A percentile compares a stretch with the other conserved stretches of the same genome.
Conservation (phyloP, 169 alveolate species). For the Plasmodium chabaudi region DNA sequence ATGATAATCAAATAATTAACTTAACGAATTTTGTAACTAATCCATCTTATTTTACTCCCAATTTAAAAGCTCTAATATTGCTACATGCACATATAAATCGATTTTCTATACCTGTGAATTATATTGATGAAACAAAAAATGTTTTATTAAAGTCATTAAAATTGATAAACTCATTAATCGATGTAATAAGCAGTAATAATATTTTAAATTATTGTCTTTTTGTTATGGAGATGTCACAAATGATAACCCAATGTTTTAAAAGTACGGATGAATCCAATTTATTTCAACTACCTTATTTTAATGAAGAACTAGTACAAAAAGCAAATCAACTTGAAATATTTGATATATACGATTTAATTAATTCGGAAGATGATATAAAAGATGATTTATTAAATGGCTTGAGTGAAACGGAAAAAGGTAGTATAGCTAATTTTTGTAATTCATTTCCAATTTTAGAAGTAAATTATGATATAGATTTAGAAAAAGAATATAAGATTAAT, state of each 20-base stretch:
- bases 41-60: conserved; percentile 30
- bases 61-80: conserved; percentile 85
- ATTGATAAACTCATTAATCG: conserved; percentile 97
- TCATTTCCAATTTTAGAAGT: conserved; percentile 91
- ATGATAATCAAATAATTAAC: conserved; percentile 13
- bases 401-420: conserved; percentile 86
- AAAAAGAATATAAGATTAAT: conserved; percentile 78
- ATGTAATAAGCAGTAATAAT: conserved; percentile 96
- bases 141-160: conserved; percentile 87
- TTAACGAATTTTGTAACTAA: conserved; percentile 56
- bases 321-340: conserved; percentile 89
- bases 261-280: conserved; percentile 91
- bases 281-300: conserved; percentile 94
- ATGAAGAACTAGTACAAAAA: conserved; percentile 84
- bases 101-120: conserved; percentile 87
- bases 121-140: conserved; percentile 86
- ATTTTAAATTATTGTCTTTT: conserved; percentile 95
- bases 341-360: conserved; percentile 95
- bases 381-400: conserved; percentile 86
- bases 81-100: conserved; percentile 96
- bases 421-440: conserved; percentile 91
- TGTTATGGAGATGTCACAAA: conserved; percentile 97
- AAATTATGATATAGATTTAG: conserved; percentile 77
- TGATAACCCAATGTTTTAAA: conserved; percentile 96
- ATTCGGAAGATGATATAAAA: conserved; percentile 97